phyloP scores from a whole-genome alignment of 345 rosid genomes.

The Citrus australasica region DNA sequence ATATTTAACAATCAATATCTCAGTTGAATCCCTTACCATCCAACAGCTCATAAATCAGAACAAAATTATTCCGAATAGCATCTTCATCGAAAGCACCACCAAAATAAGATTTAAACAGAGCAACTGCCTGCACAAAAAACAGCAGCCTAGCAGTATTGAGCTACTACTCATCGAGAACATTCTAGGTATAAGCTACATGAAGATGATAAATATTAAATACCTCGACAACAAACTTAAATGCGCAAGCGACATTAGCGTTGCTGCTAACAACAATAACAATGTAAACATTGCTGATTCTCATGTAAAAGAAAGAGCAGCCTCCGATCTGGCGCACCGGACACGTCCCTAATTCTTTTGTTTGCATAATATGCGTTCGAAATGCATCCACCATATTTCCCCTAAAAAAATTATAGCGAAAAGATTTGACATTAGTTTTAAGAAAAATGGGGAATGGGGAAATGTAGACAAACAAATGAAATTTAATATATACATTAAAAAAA shows the following conservation, averaged over 20 bases:
- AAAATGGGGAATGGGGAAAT: not conserved
- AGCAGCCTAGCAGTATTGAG: not conserved
- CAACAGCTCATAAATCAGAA: conserved; percentile 90
- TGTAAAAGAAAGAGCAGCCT: conserved; percentile 92
- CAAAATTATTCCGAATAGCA: conserved; percentile 93
- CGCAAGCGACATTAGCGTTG: conserved; percentile 99
- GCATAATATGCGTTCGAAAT: conserved; percentile 98
- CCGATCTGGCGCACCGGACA: conserved; percentile 99
- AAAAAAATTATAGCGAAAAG: not conserved
- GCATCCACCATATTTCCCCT: conserved; percentile 99
- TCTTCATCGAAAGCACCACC: conserved; percentile 99
- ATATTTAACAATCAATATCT: not conserved
- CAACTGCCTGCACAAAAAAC: conserved; percentile 64
- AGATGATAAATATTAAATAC: conserved; percentile 26
- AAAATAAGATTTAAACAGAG: conserved; percentile 93
- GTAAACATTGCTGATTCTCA: conserved; percentile 98
- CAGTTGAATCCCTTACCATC: conserved; percentile 54
- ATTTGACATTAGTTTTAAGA: no score
- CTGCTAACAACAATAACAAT: conserved; percentile 97
- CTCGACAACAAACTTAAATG: conserved; percentile 98
- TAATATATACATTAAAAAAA: not conserved
- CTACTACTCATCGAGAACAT: not conserved
- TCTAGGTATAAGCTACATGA: not conserved
- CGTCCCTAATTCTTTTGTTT: conserved; percentile 93
- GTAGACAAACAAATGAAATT: not conserved